A percentile compares a stretch with the other conserved stretches of the same genome.
These are phyloP conservation scores for Ramularia endophylla DNA, from an alignment of 2,329 filamentous ascomycete genomes.

Conservation along the genomic window DNA sequence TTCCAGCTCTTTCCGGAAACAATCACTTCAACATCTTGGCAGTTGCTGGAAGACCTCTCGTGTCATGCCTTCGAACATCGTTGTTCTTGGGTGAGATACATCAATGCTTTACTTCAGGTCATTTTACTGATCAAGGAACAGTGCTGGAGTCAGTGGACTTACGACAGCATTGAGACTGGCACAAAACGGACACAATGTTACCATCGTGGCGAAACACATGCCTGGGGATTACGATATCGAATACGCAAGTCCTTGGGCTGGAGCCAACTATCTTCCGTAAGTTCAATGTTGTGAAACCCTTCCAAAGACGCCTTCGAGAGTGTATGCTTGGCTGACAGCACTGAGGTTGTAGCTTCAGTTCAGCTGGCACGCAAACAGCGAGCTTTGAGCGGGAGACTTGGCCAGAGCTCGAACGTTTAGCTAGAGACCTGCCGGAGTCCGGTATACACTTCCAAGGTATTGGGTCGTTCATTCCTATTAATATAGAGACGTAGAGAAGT, in stretches of 20 bases:
- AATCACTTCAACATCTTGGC: too few relatives aligned
- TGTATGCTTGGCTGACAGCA: background rate
- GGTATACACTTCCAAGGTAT: constrained; percentile 68
- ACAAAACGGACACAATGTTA: constrained; percentile 55
- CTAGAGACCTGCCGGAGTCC: constrained; percentile 63
- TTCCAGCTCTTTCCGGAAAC: too few relatives aligned
- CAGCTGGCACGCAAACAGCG: constrained; percentile 34
- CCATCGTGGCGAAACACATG: constrained; percentile 80
- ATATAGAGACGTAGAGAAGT: background rate
- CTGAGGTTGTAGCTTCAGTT: constrained; percentile 30
- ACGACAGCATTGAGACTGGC: constrained; percentile 60
- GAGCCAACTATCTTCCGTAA: constrained; percentile 66
- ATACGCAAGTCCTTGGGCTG: constrained; percentile 86
- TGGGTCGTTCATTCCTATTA: background rate
- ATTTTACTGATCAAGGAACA: too few relatives aligned
- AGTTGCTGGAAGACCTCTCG: too few relatives aligned
- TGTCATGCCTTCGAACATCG: constrained; percentile 33
- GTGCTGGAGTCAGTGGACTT: constrained; percentile 59
- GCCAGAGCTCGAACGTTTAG: constrained; percentile 39
- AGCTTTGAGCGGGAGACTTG: constrained; percentile 41
- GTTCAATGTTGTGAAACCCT: constrained; percentile 1
- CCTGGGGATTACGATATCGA: constrained; percentile 88
- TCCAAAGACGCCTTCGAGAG: background rate
- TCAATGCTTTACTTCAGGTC: background rate
- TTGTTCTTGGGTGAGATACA: constrained; percentile 43